A percentile compares a stretch with the other conserved stretches of the same genome.
These are phyloP conservation scores for Globisporangium spinosum DNA, from an alignment of 352 stramenopile species.

Conservation along the genomic window DNA sequence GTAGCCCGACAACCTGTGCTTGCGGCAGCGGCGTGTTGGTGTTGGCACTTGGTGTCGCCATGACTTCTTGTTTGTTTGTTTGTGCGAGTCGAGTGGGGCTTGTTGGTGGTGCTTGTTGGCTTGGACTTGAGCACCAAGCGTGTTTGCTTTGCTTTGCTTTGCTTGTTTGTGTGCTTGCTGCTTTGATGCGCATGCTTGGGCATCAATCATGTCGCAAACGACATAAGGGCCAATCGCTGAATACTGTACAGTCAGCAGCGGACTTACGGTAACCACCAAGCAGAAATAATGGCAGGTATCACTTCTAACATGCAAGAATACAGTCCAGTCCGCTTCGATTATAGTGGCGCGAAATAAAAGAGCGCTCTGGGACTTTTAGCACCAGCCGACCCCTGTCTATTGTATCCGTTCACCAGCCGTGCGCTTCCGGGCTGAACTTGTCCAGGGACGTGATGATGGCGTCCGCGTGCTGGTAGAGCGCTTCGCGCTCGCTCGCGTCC, in stretches of 20 bases:
- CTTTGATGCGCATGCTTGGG: background rate
- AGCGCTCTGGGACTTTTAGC: no score
- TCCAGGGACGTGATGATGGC: conserved; percentile 59
- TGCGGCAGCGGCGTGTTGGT: conserved; percentile 23
- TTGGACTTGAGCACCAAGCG: no score
- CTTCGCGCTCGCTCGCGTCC: conserved; percentile 33
- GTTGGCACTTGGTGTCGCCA: background rate
- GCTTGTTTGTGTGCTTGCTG: background rate
- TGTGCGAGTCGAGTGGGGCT: no score
- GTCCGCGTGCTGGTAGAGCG: conserved; percentile 55
- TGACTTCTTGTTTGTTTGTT: conserved; percentile 9
- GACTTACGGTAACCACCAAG: background rate
- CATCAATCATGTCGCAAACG: background rate
- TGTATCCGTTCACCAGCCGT: conserved; percentile 33
- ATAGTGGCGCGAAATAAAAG: background rate
- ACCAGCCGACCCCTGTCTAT: background rate
- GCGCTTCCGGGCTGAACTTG: conserved; percentile 53
- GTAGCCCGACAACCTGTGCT: conserved; percentile 6
- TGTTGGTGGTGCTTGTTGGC: no score
- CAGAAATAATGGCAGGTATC: background rate
- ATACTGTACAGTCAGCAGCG: background rate
- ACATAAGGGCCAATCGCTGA: background rate
- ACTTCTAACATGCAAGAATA: background rate
- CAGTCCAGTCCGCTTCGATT: background rate
- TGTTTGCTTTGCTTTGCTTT: background rate